Evolutionary conservation across 2,329 filamentous ascomycete genomes (phyloP), one percentile per base, ranked within the genome.

Genomic region (Passalora sequoiae): DNA sequence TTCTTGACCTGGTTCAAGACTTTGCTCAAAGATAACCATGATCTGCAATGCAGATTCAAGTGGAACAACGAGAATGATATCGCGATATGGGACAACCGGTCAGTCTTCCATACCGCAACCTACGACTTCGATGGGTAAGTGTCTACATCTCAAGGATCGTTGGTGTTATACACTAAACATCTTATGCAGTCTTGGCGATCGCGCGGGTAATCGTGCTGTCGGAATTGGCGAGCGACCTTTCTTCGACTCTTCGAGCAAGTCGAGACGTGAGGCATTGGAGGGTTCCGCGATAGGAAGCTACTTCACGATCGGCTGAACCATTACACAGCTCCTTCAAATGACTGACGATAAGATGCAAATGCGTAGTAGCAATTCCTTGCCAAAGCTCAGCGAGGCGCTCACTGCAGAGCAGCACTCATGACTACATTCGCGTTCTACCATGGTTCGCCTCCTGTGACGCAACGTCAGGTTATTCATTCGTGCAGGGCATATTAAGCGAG

Each of bases 81-180:
- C 51, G 57, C 68, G 64, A 80, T 84, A 50, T 85, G 81, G 81
- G 81, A 85, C 57, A 84, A 84, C 47, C 64, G 77, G 5, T 74
- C 71, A 37, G 72, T 66, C 1, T 80, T 76, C 60, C 78, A 81
- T 51, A 74, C 73, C 31, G 79, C 78, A 0, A 84, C 78, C 0
- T 81, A 77, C 49, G 81, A 84, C 51, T 83, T 82, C 33, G 70
- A 70, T 8, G 69, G 67, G 30, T 33, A 35, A 40, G 36, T 27
- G 37, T 19, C 12, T 33, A 32, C n/a, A 3, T 19, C 12, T 15
- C 20, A 7, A 12, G 9, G 6, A 15, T 31, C 10, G 10, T 4
- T 10, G 30, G 21, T 9, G 15, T 10, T 33, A 19, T 33, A 19
- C 13, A 19, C 30, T 33, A 19, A 33, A 15, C 13, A 17, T 8